phyloP scores from a whole-genome alignment of 2,329 filamentous ascomycete species.

The Colletotrichum liaoningense region DNA sequence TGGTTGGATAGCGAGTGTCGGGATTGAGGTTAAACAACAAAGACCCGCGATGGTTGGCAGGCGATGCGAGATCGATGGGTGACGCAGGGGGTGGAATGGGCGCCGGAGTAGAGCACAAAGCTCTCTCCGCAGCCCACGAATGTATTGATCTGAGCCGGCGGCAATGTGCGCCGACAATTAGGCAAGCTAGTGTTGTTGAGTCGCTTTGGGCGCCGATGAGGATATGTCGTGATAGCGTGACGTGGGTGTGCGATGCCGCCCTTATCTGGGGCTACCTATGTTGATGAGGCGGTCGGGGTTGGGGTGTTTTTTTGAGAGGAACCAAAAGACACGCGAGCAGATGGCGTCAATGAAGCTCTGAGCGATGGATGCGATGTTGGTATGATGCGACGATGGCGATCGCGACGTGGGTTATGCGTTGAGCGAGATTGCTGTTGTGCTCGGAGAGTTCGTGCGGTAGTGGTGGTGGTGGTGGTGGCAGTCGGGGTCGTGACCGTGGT shows the following conservation, averaged over 20 bases:
- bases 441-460: constrained; percentile 18
- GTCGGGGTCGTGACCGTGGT: constrained; percentile 22
- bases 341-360: constrained; percentile 11
- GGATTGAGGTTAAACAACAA: constrained; percentile 28
- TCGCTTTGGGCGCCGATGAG: not conserved
- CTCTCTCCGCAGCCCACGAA: constrained; percentile 40
- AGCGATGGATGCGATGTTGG: constrained; percentile 1
- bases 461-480: not conserved
- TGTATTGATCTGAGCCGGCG: constrained; percentile 17
- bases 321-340: constrained; percentile 23
- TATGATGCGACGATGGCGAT: constrained; percentile 9
- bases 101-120: constrained; percentile 41
- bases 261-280: constrained; percentile 6
- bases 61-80: constrained; percentile 21
- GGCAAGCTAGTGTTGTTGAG: not conserved
- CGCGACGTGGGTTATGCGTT: constrained; percentile 23
- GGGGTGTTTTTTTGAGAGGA: not conserved
- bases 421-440: constrained; percentile 13
- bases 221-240: constrained; percentile 34
- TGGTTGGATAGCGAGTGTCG: constrained; percentile 24
- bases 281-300: constrained; percentile 1
- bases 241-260: constrained; percentile 22
- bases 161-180: constrained; percentile 28
- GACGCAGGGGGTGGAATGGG: constrained; percentile 29
- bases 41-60: constrained; percentile 29